These are phyloP conservation scores for Penicillium rolfsii DNA, from an alignment of 2,329 filamentous ascomycete species.

Conservation along the genomic window DNA sequence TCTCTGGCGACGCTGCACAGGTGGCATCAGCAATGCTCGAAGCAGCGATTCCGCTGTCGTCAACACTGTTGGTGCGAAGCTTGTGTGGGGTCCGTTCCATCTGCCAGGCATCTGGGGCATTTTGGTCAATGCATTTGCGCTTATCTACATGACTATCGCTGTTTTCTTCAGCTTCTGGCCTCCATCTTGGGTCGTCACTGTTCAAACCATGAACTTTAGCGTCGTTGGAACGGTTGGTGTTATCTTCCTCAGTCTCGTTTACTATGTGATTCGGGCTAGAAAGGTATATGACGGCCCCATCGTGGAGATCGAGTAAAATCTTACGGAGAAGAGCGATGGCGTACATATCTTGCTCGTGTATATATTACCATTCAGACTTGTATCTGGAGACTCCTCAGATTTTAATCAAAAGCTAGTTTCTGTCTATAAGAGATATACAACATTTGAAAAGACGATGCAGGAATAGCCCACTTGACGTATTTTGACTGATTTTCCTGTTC, in stretches of 20 bases:
- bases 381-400: not conserved
- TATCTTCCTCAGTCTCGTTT: conserved; percentile 46
- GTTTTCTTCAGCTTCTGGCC: conserved; percentile 58
- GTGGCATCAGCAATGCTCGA: conserved; percentile 23
- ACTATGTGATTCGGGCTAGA: conserved; percentile 43
- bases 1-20: conserved; percentile 33
- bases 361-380: not conserved
- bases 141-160: conserved; percentile 51
- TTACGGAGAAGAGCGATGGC: not conserved
- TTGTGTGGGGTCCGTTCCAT: conserved; percentile 39
- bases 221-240: conserved; percentile 48
- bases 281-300: conserved; percentile 40
- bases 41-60: conserved; percentile 24
- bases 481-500: no score
- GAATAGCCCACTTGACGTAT: no score
- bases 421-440: no score
- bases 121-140: conserved; percentile 48
- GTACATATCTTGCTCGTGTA: not conserved
- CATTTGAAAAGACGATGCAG: no score
- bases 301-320: conserved; percentile 22
- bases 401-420: no score
- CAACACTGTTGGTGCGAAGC: conserved; percentile 33
- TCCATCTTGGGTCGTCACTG: conserved; percentile 37
- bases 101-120: conserved; percentile 42
- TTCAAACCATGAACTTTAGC: conserved; percentile 53